Evolutionary conservation across 805 yeast genomes (phyloP).

Genomic region (Cyberlindnera sargentensis): DNA sequence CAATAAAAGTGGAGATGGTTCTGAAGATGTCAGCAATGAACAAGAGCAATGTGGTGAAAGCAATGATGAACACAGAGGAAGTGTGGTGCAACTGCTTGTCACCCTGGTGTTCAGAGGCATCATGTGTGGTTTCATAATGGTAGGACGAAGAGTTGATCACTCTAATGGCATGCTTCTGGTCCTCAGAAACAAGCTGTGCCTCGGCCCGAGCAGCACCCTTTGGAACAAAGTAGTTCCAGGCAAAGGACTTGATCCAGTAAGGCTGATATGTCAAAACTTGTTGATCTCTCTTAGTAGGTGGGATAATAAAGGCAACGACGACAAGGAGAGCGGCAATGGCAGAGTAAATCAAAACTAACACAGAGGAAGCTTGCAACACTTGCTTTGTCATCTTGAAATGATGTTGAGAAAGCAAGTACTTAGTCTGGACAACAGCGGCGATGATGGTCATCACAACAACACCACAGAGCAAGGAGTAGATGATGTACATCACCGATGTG

Average conservation of each 20-base stretch:
- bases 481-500: constrained; percentile 38
- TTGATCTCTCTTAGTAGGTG: constrained; percentile 47
- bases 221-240: constrained; percentile 51
- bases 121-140: constrained; percentile 26
- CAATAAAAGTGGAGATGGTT: constrained; percentile 38
- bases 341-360: constrained; percentile 46
- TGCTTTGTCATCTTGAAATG: constrained; percentile 45
- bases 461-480: constrained; percentile 48
- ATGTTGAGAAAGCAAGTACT: constrained; percentile 41
- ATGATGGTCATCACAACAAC: constrained; percentile 60
- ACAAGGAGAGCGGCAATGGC: constrained; percentile 46
- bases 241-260: constrained; percentile 66
- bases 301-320: constrained; percentile 43
- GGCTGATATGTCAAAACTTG: constrained; percentile 58
- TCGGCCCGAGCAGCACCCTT: constrained; percentile 43
- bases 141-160: constrained; percentile 54
- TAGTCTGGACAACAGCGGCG: constrained; percentile 53
- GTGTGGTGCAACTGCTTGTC: constrained; percentile 37
- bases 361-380: constrained; percentile 45
- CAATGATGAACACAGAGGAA: constrained; percentile 37
- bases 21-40: constrained; percentile 46
- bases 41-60: constrained; percentile 40
- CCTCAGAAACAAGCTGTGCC: constrained; percentile 29
- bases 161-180: constrained; percentile 39
- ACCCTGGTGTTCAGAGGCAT: constrained; percentile 11